Evolutionary conservation across 202 grass and related monocot species (phyloP), one percentile per base, ranked within the genome.

Genomic region (Dendrocalamus latiflorus): DNA sequence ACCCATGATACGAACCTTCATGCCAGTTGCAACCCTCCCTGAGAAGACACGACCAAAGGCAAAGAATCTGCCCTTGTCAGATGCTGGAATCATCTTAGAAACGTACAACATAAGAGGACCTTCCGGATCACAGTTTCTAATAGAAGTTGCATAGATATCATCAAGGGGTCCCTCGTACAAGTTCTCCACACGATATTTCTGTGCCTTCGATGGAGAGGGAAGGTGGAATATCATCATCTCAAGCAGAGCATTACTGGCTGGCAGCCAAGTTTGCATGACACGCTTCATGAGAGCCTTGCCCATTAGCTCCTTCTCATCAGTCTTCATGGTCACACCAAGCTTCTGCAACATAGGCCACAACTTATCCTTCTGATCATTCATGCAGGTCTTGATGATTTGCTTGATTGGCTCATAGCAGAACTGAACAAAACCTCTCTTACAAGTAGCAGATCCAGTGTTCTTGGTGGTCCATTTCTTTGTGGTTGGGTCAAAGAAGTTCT

Each of bases 1-100:
- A 53, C 89, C 92, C 92, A 94, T 94, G 34, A 91, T 91, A 34
- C 92, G 82, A 15, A 94, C 92, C 87, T 94, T 94, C 89, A 86
- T 87, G 17, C 92, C 92, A n/a, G 89, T 91, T 9, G 89, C 81
- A 36, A 94, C 87, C 68, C 43, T 94, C 13, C 92, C 92, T 41
- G 89, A 43, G 16, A 94, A 94, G 21, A 94, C 92, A 80, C 89
- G 84, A 0, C 92, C 92, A 51, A 94, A 91, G 39, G 92, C 89
- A 91, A 85, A 94, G 64, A 94, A 94, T 16, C 89, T 86, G 4
- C 86, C 89, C 67, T 89, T 91, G 51, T 91, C 89, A 64, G 89
- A 94, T 59, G 89, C 84, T 2, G 89, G 85, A 80, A 88, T 88
- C 91, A 88, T 90, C 65, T 88, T 93, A 1, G 91, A 86, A 64